phyloP scores from a whole-genome alignment of 306 rosid species.

The Casuarina cunninghamiana region DNA sequence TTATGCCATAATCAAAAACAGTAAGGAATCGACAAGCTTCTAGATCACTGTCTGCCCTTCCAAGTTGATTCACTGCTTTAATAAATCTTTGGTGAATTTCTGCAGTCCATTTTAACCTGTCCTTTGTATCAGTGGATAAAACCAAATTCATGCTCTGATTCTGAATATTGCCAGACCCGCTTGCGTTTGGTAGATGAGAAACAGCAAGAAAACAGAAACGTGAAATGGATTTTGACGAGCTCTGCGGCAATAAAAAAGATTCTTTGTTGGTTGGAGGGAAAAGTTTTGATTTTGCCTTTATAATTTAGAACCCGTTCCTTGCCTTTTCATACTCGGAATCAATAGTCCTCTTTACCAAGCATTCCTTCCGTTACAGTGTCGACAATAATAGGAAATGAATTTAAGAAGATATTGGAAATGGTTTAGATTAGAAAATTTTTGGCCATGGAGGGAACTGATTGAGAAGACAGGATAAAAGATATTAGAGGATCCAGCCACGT shows the following conservation, averaged over 20 bases:
- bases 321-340: slow-evolving; percentile 6
- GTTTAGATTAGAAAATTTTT: not conserved
- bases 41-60: slow-evolving; percentile 82
- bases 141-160: slow-evolving; percentile 81
- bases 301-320: slow-evolving; percentile 32
- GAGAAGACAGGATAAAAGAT: not conserved
- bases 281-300: slow-evolving; percentile 46
- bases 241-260: slow-evolving; percentile 37
- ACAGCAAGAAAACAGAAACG: slow-evolving; percentile 33
- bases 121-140: slow-evolving; percentile 89
- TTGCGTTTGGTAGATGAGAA: slow-evolving; percentile 35
- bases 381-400: slow-evolving; percentile 22
- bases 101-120: slow-evolving; percentile 90
- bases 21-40: slow-evolving; percentile 4
- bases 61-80: slow-evolving; percentile 81
- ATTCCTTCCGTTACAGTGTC: slow-evolving; percentile 18
- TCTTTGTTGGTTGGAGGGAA: slow-evolving; percentile 40
- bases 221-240: slow-evolving; percentile 35
- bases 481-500: not conserved
- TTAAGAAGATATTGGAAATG: too few species aligned
- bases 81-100: slow-evolving; percentile 88
- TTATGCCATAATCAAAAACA: not conserved
- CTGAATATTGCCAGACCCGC: slow-evolving; percentile 57
- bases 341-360: not conserved
- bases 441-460: not conserved